Evolutionary conservation across 768 basidiomycete genomes (phyloP), one percentile per base, ranked within the genome.

Genomic region (Tricholoma hemisulphureum): DNA sequence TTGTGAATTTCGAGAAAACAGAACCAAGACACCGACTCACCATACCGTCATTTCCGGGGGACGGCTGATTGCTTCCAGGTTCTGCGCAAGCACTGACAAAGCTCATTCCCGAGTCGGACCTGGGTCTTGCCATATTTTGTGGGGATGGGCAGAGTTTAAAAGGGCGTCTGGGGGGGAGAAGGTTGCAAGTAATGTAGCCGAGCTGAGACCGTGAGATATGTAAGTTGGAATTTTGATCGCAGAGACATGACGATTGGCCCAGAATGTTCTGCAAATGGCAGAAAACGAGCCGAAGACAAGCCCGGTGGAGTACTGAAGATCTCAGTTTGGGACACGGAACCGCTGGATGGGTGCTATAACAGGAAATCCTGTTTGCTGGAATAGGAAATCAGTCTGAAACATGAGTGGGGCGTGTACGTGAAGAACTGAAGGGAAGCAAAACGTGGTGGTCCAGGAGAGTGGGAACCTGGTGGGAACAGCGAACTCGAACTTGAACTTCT

Each of bases 1-100:
- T 51, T 49, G 58, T 62, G 61, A 16, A 43, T n/a, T 14, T 37
- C n/a, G 21, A 23, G 6, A 23, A 43, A 18, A 8, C 3, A 43
- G 13, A 43, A 43, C 13, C 13, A 26, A 6, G 11, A 6, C 23
- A 48, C 28, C 46, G 16, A 48, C 46, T 28, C 13, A 48, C 45
- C 45, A 26, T 43, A 10, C 6, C 16, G 26, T n/a, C 24, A 48
- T 28, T 29, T 29, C 26, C 6, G 28, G 46, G 46, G 26, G 46
- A 49, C 23, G 23, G 11, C 23, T 18, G 46, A 0, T n/a, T 4
- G n/a, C 46, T 49, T 16, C 23, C 23, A 29, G 28, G 26, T 28
- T 49, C 46, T 18, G 28, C 46, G 46, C 46, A 29, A 28, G 16
- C n/a, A 3, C 46, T 49, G 26, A 28, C 28, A 28, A 49, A 28